A percentile compares a stretch with the other conserved stretches of the same genome.
phyloP scores from a whole-genome alignment of 2,329 filamentous ascomycete genomes.

The Apiospora marii region DNA sequence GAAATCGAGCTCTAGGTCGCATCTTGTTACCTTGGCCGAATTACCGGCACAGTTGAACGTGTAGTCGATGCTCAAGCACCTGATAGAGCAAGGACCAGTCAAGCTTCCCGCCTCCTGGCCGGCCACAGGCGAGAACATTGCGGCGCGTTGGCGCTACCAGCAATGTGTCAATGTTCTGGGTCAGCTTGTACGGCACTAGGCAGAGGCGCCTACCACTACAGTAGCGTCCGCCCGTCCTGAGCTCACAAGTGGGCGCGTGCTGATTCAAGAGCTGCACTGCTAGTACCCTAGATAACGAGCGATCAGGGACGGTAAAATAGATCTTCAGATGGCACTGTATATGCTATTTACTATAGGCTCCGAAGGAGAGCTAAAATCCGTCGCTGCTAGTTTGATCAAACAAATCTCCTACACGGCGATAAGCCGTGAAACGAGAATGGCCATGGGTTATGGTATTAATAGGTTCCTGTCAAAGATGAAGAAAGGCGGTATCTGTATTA shows the following conservation, averaged over 20 bases:
- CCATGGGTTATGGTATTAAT: not conserved
- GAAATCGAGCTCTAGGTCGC: not conserved
- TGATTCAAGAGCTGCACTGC: not conserved
- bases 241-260: conserved; percentile 9
- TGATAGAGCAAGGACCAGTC: not conserved
- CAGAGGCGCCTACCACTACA: not conserved
- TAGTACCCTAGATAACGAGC: not conserved
- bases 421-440: conserved; percentile 5
- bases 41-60: not conserved
- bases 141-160: not conserved
- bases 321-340: not conserved
- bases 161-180: not conserved
- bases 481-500: not conserved
- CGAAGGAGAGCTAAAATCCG: not conserved
- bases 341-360: not conserved
- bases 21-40: not conserved
- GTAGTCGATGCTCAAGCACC: not conserved
- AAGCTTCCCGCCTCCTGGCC: not conserved
- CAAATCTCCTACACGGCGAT: conserved; percentile 3
- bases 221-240: conserved; percentile 16
- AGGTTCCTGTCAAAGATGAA: not conserved
- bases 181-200: not conserved
- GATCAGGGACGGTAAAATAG: not conserved
- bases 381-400: not conserved
- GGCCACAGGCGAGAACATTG: not conserved